These are phyloP conservation scores for Schwanniomyces vanrijiae DNA, from an alignment of 805 yeast genomes.

Conservation along the genomic window DNA sequence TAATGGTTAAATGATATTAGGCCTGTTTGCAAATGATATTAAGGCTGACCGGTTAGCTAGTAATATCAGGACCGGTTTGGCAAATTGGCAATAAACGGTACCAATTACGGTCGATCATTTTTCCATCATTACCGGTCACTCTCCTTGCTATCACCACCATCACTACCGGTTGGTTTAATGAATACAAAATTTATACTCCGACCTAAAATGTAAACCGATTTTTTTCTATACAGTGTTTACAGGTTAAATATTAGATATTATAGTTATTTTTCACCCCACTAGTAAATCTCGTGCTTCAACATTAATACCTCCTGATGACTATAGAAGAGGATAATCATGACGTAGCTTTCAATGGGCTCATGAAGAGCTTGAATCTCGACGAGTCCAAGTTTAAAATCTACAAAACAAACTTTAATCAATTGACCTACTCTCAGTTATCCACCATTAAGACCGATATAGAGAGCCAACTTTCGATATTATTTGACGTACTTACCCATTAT, in stretches of 20 bases:
- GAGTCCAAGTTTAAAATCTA: conserved; percentile 19
- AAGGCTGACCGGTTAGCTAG: no score
- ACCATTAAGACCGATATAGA: conserved; percentile 19
- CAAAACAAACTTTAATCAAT: conserved; percentile 14
- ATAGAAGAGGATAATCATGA: conserved; percentile 13
- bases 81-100: no score
- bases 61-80: no score
- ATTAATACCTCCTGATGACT: no score
- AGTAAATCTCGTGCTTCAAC: no score
- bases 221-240: neutral
- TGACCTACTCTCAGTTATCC: conserved; percentile 8
- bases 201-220: conserved; percentile 2
- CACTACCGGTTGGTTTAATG: no score
- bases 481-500: conserved; percentile 39
- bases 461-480: conserved; percentile 28
- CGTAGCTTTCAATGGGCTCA: conserved; percentile 24
- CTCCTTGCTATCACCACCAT: no score
- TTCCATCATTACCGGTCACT: no score
- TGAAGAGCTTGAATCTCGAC: conserved; percentile 27
- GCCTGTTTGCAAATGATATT: no score
- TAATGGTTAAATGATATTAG: no score
- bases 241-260: conserved; percentile 1
- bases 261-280: neutral
- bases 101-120: no score
- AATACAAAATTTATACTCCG: no score